Evolutionary conservation across 2,329 filamentous ascomycete species (phyloP).

Genomic region (Orbilia quercus): DNA sequence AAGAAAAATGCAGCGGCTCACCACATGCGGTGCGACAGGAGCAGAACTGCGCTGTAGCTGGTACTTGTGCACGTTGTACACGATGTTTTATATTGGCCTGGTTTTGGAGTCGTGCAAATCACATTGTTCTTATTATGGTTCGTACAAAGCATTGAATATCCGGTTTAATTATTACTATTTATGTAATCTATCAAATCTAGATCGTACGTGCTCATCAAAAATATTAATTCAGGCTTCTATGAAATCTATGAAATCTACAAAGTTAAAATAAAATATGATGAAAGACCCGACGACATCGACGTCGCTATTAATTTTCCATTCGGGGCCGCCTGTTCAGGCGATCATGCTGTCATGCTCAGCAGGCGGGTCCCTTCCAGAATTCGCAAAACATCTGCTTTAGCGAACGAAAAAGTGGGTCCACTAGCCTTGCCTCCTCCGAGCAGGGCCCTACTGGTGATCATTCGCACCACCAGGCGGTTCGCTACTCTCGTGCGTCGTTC

Average conservation of each 20-base stretch:
- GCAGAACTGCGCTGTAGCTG: constrained; percentile 15
- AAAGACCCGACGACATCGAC: background rate
- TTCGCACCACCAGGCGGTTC: background rate
- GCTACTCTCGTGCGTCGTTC: constrained; percentile 43
- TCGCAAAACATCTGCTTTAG: constrained; percentile 31
- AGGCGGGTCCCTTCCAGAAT: constrained; percentile 20
- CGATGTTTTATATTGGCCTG: background rate
- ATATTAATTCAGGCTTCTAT: no score
- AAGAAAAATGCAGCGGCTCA: constrained; percentile 37
- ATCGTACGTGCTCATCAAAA: no score
- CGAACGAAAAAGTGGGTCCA: constrained; percentile 35
- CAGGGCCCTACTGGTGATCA: constrained; percentile 32
- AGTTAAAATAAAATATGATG: no score
- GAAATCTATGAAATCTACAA: no score
- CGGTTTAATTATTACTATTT: no score
- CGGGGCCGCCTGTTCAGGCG: constrained; percentile 6
- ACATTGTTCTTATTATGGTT: no score
- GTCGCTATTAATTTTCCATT: no score
- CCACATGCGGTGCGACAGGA: constrained; percentile 44
- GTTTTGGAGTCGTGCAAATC: no score
- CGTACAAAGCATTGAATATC: no score
- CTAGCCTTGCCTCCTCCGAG: background rate
- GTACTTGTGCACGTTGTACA: constrained; percentile 14
- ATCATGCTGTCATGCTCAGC: constrained; percentile 56
- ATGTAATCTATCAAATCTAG: no score